These are phyloP conservation scores for Neurospora sp. DNA, from an alignment of 2,329 filamentous ascomycete genomes.

Conservation along the genomic window DNA sequence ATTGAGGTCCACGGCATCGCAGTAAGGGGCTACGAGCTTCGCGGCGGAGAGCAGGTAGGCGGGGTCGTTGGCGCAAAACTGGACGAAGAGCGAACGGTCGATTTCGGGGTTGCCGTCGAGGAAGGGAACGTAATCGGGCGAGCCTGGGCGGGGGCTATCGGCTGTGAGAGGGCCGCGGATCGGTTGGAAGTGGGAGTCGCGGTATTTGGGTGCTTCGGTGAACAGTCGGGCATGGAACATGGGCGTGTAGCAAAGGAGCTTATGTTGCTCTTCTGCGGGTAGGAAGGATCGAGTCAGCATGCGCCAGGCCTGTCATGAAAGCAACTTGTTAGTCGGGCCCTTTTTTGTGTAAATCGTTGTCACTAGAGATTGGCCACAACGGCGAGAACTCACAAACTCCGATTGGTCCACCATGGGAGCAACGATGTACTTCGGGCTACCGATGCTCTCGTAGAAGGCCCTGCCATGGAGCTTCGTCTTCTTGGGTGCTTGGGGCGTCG, in stretches of 20 bases:
- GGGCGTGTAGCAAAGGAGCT: slow-evolving; percentile 79
- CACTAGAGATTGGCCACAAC: not conserved
- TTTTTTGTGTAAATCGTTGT: not conserved
- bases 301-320: slow-evolving; percentile 68
- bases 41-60: slow-evolving; percentile 73
- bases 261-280: slow-evolving; percentile 49
- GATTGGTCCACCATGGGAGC: slow-evolving; percentile 98
- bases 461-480: slow-evolving; percentile 64
- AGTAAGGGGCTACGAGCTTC: slow-evolving; percentile 68
- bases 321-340: not conserved
- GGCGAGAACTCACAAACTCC: slow-evolving; percentile 66
- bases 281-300: slow-evolving; percentile 93
- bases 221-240: slow-evolving; percentile 96
- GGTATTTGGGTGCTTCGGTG: slow-evolving; percentile 63
- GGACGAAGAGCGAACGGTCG: slow-evolving; percentile 86
- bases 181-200: slow-evolving; percentile 72
- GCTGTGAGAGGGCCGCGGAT: slow-evolving; percentile 28
- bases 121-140: slow-evolving; percentile 31
- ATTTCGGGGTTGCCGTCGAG: slow-evolving; percentile 80
- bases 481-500: slow-evolving; percentile 3
- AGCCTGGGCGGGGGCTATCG: slow-evolving; percentile 24
- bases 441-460: slow-evolving; percentile 90
- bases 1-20: slow-evolving; percentile 92
- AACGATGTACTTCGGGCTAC: slow-evolving; percentile 79
- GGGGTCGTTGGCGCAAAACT: slow-evolving; percentile 89